Conservation (phyloP, 768 basidiomycete species). For the Panellus pusillus region DNA sequence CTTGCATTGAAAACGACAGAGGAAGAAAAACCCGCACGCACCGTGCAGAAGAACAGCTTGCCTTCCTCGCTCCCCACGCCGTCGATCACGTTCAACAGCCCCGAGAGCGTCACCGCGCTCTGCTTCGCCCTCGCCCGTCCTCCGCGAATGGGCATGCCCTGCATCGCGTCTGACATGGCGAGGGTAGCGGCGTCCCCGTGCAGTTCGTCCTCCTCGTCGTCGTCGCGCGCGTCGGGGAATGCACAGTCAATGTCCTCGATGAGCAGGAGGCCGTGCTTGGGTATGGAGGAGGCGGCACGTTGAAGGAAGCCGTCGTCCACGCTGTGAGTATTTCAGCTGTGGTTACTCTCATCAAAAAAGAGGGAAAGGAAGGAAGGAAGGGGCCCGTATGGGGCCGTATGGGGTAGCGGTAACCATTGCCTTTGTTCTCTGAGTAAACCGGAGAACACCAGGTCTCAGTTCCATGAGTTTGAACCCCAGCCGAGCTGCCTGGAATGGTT, state of each 20-base stretch:
- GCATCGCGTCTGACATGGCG: no score
- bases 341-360: neutral
- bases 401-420: no score
- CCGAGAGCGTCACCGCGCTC: constrained; percentile 32
- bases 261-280: constrained; percentile 31
- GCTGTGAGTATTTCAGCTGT: constrained; percentile 7
- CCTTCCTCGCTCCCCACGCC: constrained; percentile 38
- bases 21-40: constrained; percentile 7
- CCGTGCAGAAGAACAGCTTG: constrained; percentile 22
- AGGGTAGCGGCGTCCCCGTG: no score
- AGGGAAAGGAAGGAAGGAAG: neutral
- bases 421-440: no score
- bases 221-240: constrained; percentile 9
- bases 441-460: no score
- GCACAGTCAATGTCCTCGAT: constrained; percentile 26
- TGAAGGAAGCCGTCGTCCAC: constrained; percentile 32
- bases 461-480: no score
- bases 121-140: neutral
- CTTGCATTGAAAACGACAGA: no score
- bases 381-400: no score
- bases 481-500: no score
- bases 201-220: neutral
- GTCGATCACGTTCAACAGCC: constrained; percentile 38
- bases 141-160: no score
- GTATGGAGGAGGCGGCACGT: constrained; percentile 26